These are phyloP conservation scores for Neoboletus magnificus DNA, from an alignment of 768 basidiomycete genomes.

Conservation along the genomic window DNA sequence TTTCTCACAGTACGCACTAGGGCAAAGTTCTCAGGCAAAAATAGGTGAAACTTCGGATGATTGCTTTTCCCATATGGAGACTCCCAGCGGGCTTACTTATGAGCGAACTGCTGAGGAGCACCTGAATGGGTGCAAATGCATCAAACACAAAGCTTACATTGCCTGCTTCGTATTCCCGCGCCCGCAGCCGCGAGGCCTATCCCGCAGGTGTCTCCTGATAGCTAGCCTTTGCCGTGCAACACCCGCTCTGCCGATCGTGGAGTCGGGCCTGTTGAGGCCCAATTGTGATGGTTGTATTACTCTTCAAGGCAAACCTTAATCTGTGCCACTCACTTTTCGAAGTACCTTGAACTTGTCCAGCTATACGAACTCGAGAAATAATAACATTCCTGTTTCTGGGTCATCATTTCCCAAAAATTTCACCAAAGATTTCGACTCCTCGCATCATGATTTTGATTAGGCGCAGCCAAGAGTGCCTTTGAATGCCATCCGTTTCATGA, in stretches of 20 bases:
- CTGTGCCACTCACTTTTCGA: background rate
- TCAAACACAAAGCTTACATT: background rate
- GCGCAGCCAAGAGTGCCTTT: background rate
- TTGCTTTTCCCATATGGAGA: constrained; percentile 7
- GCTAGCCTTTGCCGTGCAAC: background rate
- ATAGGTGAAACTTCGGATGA: constrained; percentile 15
- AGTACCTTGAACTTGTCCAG: background rate
- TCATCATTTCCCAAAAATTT: background rate
- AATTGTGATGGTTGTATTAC: background rate
- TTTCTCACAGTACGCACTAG: constrained; percentile 22
- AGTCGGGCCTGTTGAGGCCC: background rate
- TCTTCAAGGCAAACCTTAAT: background rate
- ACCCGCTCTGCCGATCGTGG: background rate
- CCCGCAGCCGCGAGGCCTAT: background rate
- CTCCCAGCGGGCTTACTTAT: constrained; percentile 16
- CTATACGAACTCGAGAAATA: background rate
- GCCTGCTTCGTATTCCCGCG: background rate
- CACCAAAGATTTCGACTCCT: background rate
- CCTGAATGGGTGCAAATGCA: background rate
- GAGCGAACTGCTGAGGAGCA: background rate
- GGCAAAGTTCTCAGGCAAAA: constrained; percentile 8
- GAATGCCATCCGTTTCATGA: constrained; percentile 2
- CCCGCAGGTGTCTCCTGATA: background rate
- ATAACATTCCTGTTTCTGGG: background rate
- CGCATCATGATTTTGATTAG: constrained; percentile 1